Conservation (phyloP, 331 rosid genomes). For the Pyracantha coccinea region DNA sequence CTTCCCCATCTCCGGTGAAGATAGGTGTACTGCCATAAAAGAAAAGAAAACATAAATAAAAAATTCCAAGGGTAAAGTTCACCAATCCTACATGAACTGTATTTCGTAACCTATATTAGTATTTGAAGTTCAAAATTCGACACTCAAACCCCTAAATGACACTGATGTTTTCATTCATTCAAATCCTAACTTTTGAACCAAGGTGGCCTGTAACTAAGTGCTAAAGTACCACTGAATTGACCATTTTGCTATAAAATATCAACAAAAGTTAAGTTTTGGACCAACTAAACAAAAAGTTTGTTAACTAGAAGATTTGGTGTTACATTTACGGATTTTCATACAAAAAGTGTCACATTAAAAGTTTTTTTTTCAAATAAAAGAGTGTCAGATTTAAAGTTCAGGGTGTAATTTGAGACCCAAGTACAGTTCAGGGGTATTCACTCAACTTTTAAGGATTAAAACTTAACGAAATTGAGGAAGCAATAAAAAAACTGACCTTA, state of each 20-base stretch:
- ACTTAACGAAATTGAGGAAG: neutral
- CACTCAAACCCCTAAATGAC: neutral
- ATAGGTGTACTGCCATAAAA: conserved; percentile 72
- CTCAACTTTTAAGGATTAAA: neutral
- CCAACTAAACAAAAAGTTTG: neutral
- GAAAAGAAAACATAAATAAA: neutral
- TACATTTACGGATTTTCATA: neutral
- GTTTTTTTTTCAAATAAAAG: neutral
- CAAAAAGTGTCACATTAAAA: neutral
- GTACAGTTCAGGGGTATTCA: neutral
- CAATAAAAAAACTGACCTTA: conserved; percentile 48
- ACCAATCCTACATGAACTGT: neutral
- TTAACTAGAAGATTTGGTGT: neutral
- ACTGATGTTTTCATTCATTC: neutral
- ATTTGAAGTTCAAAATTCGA: neutral
- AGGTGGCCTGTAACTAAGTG: neutral
- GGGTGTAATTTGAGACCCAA: neutral
- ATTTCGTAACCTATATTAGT: neutral
- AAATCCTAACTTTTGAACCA: neutral
- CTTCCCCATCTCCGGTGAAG: conserved; percentile 98
- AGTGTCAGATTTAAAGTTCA: neutral
- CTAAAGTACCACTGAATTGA: neutral
- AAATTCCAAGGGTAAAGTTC: neutral
- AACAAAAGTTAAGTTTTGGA: neutral
- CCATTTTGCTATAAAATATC: neutral